Evolutionary conservation across 768 basidiomycete genomes (phyloP), one percentile per base, ranked within the genome.

Genomic region (Sporobolomyces phaffii): DNA sequence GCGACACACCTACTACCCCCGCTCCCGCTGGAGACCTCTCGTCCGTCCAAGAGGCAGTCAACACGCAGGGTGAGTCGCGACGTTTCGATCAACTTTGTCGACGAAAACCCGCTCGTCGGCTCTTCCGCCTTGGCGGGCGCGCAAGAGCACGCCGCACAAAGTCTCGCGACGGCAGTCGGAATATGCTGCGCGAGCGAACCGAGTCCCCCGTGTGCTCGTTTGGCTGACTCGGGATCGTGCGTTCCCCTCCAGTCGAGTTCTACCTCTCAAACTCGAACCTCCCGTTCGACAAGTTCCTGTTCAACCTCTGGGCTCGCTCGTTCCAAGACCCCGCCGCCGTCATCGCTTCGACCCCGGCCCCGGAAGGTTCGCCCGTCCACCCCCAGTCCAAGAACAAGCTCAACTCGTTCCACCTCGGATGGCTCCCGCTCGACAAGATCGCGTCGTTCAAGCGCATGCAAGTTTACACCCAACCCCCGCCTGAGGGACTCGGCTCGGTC

Each of bases 261-360:
- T 96, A 97, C 81, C 92, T 98, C 79, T 89, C 89, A 57, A 91
- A 94, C 78, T 84, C 91, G n/a, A 96, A 97, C 78, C 83, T 98
- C 59, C 93, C 65, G 20, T 72, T 72, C 40, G 71, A 72, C 71
- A 72, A 72, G 53, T 72, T 69, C 67, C 71, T 72, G 22, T 72
- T 72, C 64, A 33, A 22, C 28, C 60, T 65, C 40, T 72, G 67
- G 67, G 53, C 71, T 36, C 36, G 45, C 20, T 62, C 67, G 7
- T 65, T 58, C 65, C 59, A 68, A 61, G 54, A 62, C 34, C 67
- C 71, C n/a, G 63, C 67, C 28, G 64, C 57, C 43, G 57, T 56
- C 28, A 67, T 68, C 61, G 54, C 56, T 34, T 52, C 61, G 26
- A 60, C 67, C 33, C 51, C 66, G 13, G 57, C 66, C 13, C 67